Conservation (phyloP, 2,329 filamentous ascomycete genomes). For the Phyllosticta citrichinensis region DNA sequence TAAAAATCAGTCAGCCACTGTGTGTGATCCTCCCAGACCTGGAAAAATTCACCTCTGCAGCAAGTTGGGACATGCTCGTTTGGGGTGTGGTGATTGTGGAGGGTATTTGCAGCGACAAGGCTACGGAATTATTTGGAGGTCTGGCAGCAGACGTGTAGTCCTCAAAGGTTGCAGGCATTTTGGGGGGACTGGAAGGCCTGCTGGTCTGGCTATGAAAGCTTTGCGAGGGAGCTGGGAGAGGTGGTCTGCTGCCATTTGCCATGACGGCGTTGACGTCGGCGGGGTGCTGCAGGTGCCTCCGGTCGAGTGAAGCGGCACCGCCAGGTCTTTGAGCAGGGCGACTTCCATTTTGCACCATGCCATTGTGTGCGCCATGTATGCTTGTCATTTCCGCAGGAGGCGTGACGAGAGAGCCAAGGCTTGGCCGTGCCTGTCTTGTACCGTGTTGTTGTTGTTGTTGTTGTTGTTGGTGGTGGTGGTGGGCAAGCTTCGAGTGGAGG, state of each 20-base stretch:
- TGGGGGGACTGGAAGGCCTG: neutral
- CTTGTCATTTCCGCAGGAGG: slow-evolving; percentile 21
- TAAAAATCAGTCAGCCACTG: slow-evolving; percentile 27
- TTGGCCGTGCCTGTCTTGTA: slow-evolving; percentile 21
- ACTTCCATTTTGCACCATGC: neutral
- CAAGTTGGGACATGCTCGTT: slow-evolving; percentile 29
- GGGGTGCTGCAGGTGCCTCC: slow-evolving; percentile 12
- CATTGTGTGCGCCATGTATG: slow-evolving; percentile 4
- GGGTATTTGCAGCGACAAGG: slow-evolving; percentile 21
- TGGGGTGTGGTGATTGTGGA: slow-evolving; percentile 28
- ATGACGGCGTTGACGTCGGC: slow-evolving; percentile 11
- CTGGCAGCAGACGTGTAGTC: slow-evolving; percentile 2
- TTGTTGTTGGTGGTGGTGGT: slow-evolving; percentile 16
- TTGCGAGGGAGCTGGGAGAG: neutral
- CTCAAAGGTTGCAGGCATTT: neutral
- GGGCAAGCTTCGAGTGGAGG: slow-evolving; percentile 19
- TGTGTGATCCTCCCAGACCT: neutral
- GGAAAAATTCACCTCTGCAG: slow-evolving; percentile 25
- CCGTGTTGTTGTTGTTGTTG: slow-evolving; percentile 14
- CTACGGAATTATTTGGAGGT: slow-evolving; percentile 12
- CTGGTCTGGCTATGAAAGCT: neutral
- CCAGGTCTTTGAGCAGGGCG: slow-evolving; percentile 5
- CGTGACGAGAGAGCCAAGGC: slow-evolving; percentile 22
- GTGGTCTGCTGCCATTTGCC: neutral
- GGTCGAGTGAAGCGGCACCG: slow-evolving; percentile 3